Conservation (phyloP, 352 stramenopile genomes). For the Bremia lactucae region DNA sequence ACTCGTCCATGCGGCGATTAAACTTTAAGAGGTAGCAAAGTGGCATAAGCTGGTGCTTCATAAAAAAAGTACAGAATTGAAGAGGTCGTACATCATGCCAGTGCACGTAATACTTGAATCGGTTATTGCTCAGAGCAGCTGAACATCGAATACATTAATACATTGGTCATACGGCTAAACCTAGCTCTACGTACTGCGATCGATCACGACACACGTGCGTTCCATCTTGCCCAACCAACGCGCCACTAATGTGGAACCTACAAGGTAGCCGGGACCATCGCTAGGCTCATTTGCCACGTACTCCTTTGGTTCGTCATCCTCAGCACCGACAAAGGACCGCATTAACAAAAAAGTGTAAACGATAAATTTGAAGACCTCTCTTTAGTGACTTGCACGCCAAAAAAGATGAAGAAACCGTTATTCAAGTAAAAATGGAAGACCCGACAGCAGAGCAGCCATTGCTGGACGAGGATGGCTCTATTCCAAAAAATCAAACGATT, state of each 20-base stretch:
- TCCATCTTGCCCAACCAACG: slow-evolving; percentile 72
- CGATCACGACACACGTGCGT: slow-evolving; percentile 71
- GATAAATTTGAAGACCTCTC: not conserved
- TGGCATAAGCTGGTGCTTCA: slow-evolving; percentile 2
- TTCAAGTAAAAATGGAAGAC: slow-evolving; percentile 6
- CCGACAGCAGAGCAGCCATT: slow-evolving; percentile 20
- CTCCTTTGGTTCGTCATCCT: slow-evolving; percentile 8
- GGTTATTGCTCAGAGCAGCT: slow-evolving; percentile 46
- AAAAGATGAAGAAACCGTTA: slow-evolving; percentile 7
- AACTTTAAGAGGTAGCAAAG: slow-evolving; percentile 28
- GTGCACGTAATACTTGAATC: slow-evolving; percentile 80
- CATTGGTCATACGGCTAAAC: slow-evolving; percentile 2
- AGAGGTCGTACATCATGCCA: slow-evolving; percentile 54
- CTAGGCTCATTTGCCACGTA: slow-evolving; percentile 8
- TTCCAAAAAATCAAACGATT: not conserved
- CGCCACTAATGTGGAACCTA: slow-evolving; percentile 54
- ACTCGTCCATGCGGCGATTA: slow-evolving; percentile 84
- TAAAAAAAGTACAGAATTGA: not conserved
- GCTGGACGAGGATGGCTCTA: slow-evolving; percentile 11
- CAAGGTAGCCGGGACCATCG: slow-evolving; percentile 27
- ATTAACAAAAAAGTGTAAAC: slow-evolving; percentile 14
- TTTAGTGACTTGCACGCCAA: slow-evolving; percentile 1
- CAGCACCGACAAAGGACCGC: slow-evolving; percentile 7
- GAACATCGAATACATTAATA: not conserved
- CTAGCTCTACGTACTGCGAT: slow-evolving; percentile 39